A percentile compares a stretch with the other conserved stretches of the same genome.
Evolutionary conservation across 179 eudicot genomes (phyloP).

Genomic region (Pouteria campechiana): DNA sequence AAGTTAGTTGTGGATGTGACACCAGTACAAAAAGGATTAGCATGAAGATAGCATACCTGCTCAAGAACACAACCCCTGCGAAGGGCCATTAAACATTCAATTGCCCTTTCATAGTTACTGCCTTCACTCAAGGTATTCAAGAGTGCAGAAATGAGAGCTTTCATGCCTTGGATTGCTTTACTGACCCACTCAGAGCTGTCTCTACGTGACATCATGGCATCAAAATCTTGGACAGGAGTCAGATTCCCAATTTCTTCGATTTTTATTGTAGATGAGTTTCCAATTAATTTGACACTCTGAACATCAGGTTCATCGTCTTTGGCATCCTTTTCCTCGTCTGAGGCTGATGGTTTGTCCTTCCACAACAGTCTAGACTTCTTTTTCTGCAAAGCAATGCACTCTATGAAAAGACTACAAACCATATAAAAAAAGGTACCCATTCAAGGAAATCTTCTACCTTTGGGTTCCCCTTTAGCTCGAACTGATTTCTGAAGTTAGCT

Average conservation of each 20-base stretch:
- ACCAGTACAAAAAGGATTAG: background rate
- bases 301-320: constrained; percentile 15
- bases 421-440: background rate
- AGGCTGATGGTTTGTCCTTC: constrained; percentile 60
- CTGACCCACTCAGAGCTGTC: constrained; percentile 75
- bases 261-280: constrained; percentile 19
- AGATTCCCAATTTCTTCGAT: constrained; percentile 53
- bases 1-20: background rate
- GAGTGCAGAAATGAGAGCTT: constrained; percentile 37
- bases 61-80: constrained; percentile 84
- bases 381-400: constrained; percentile 31
- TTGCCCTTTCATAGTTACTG: constrained; percentile 45
- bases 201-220: constrained; percentile 85
- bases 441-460: constrained; percentile 31
- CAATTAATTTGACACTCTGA: constrained; percentile 25
- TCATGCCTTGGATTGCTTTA: constrained; percentile 69
- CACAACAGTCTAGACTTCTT: constrained; percentile 68
- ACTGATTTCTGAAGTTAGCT: constrained; percentile 49
- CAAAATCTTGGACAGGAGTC: constrained; percentile 79
- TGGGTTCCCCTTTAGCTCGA: constrained; percentile 74
- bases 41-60: constrained; percentile 37
- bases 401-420: background rate
- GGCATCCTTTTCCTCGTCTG: constrained; percentile 41
- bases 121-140: constrained; percentile 55
- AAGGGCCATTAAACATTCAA: constrained; percentile 69